Evolutionary conservation across 805 yeast genomes (phyloP).

Genomic region (Spathaspora passalidarum): DNA sequence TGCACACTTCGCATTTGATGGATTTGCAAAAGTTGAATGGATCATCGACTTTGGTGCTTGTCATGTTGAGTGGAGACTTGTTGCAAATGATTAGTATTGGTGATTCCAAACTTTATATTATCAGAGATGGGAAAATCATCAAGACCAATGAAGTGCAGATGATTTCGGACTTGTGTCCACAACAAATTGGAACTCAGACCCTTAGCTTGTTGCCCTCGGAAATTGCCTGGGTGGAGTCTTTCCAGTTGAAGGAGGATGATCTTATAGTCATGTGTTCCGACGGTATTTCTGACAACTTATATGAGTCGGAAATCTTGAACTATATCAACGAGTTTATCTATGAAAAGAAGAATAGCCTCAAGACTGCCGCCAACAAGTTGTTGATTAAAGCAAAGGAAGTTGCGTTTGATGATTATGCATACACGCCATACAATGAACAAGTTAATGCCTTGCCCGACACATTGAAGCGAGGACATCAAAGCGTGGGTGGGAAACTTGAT

Average conservation of each 20-base stretch:
- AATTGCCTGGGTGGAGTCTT: constrained; percentile 44
- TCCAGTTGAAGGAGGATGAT: constrained; percentile 40
- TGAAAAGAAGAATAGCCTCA: constrained; percentile 27
- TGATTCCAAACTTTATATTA: constrained; percentile 47
- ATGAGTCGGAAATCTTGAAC: constrained; percentile 44
- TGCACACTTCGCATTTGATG: constrained; percentile 50
- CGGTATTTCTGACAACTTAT: constrained; percentile 53
- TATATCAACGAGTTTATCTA: constrained; percentile 32
- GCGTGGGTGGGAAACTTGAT: constrained; percentile 53
- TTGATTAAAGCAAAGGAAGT: constrained; percentile 44
- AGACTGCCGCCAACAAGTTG: constrained; percentile 38
- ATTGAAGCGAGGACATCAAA: constrained; percentile 24
- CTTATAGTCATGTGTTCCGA: constrained; percentile 48
- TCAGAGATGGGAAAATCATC: constrained; percentile 44
- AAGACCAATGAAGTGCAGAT: constrained; percentile 46
- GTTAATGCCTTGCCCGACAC: constrained; percentile 40
- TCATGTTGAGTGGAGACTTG: constrained; percentile 47
- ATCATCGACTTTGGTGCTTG: constrained; percentile 46
- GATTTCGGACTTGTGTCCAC: constrained; percentile 46
- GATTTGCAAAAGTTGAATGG: constrained; percentile 46
- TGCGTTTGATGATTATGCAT: constrained; percentile 52
- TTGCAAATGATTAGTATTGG: constrained; percentile 51
- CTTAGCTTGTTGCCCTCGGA: constrained; percentile 41
- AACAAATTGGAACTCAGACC: constrained; percentile 54
- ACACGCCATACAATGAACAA: constrained; percentile 52